Evolutionary conservation across 805 yeast genomes (phyloP).

Genomic region (Myxozyma mucilagina): DNA sequence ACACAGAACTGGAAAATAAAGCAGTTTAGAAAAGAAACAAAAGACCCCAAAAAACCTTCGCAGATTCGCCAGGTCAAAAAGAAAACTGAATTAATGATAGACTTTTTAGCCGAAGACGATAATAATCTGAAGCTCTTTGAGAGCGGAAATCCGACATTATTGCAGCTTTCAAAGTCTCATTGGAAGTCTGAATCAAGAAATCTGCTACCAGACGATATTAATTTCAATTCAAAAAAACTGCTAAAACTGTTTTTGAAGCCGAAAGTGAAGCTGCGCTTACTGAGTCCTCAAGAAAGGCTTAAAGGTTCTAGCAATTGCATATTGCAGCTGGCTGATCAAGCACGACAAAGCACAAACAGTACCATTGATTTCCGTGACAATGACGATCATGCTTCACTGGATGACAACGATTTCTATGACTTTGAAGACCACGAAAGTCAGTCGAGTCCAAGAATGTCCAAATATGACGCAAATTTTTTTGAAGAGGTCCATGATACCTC

Average conservation of each 20-base stretch:
- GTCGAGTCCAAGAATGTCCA: conserved; percentile 1
- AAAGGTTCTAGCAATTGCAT: not conserved
- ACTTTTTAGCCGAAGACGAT: conserved; percentile 47
- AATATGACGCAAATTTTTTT: conserved; percentile 36
- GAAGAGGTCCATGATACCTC: conserved; percentile 40
- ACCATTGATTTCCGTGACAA: conserved; percentile 42
- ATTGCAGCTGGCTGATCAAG: not conserved
- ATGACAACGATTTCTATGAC: conserved; percentile 40
- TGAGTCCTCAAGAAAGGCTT: conserved; percentile 4
- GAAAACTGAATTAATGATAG: conserved; percentile 46
- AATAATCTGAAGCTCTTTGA: conserved; percentile 48
- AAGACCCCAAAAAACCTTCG: conserved; percentile 12
- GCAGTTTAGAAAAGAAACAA: conserved; percentile 46
- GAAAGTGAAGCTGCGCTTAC: conserved; percentile 22
- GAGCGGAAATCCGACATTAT: conserved; percentile 42
- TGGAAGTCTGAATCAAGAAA: conserved; percentile 48
- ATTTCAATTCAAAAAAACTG: conserved; percentile 67
- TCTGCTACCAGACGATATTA: conserved; percentile 70
- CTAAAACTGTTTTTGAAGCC: conserved; percentile 73
- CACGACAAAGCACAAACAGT: not conserved
- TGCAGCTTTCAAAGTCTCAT: conserved; percentile 45
- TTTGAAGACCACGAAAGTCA: conserved; percentile 27
- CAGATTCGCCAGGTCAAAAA: conserved; percentile 20
- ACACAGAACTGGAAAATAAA: conserved; percentile 85
- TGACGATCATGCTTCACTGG: not conserved